Conservation (phyloP, 371 early-diverging fungal genomes). For the Rhizomucor pusillus region DNA sequence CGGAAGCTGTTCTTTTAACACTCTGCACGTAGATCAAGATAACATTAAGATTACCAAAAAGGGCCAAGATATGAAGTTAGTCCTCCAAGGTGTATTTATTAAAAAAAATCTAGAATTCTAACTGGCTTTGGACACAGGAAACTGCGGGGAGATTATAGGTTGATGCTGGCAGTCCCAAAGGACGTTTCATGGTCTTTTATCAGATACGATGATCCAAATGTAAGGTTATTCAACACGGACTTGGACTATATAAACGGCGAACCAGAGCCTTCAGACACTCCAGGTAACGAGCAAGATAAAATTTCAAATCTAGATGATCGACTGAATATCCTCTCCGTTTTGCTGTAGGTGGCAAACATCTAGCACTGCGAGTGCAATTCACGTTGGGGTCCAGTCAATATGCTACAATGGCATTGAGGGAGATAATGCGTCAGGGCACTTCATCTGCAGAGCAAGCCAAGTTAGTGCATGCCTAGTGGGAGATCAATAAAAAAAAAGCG, state of each 20-base stretch:
- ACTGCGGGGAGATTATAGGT: conserved; percentile 83
- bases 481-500: no score
- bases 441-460: conserved; percentile 40
- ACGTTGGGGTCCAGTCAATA: conserved; percentile 83
- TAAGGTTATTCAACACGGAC: conserved; percentile 69
- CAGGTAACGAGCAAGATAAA: conserved; percentile 15
- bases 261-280: conserved; percentile 37
- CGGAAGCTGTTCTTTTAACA: not conserved
- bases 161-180: conserved; percentile 51
- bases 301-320: not conserved
- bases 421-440: conserved; percentile 84
- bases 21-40: conserved; percentile 11
- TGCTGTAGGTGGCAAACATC: conserved; percentile 47
- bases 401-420: conserved; percentile 97
- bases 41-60: conserved; percentile 7
- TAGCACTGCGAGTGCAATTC: conserved; percentile 78
- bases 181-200: conserved; percentile 38
- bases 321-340: not conserved
- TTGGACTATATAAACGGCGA: conserved; percentile 59
- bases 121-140: conserved; percentile 35
- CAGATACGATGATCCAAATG: conserved; percentile 66
- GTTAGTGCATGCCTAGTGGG: conserved; percentile 14
- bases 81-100: not conserved
- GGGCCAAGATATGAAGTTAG: not conserved
- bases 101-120: not conserved